Evolutionary conservation across 805 yeast genomes (phyloP).

Genomic region (Cyberlindnera mississippiensis): DNA sequence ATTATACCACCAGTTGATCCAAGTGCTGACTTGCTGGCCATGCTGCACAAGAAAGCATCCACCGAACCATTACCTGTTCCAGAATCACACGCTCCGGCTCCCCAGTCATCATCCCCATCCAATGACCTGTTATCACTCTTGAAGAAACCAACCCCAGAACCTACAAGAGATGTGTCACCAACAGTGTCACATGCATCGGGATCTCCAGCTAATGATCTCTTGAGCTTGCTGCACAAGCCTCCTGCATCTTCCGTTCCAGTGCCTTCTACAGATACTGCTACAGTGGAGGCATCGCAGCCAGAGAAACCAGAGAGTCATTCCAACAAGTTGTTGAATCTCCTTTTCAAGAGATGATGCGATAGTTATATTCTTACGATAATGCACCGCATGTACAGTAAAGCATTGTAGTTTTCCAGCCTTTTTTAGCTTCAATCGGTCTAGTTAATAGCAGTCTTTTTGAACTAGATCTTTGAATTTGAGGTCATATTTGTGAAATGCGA

Average conservation of each 20-base stretch:
- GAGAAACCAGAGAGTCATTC: conserved; percentile 6
- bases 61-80: not conserved
- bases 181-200: conserved; percentile 12
- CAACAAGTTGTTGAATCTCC: conserved; percentile 7
- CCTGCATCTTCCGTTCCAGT: not conserved
- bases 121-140: conserved; percentile 10
- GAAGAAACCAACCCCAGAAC: conserved; percentile 7
- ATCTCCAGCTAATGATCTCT: conserved; percentile 19
- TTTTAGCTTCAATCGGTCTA: no score
- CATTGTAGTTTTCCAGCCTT: no score
- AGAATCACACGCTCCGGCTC: not conserved
- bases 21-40: not conserved
- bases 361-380: no score
- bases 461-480: no score
- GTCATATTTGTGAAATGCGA: no score
- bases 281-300: not conserved
- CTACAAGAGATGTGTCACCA: not conserved
- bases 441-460: no score
- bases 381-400: no score
- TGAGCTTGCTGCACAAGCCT: conserved; percentile 18
- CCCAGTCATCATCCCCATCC: conserved; percentile 5
- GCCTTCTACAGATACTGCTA: not conserved
- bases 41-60: conserved; percentile 1
- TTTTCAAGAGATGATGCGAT: conserved; percentile 10
- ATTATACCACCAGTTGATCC: not conserved